A percentile compares a stretch with the other conserved stretches of the same genome.
Conservation (phyloP, 129 eudicot species). For the Logfia minima region DNA sequence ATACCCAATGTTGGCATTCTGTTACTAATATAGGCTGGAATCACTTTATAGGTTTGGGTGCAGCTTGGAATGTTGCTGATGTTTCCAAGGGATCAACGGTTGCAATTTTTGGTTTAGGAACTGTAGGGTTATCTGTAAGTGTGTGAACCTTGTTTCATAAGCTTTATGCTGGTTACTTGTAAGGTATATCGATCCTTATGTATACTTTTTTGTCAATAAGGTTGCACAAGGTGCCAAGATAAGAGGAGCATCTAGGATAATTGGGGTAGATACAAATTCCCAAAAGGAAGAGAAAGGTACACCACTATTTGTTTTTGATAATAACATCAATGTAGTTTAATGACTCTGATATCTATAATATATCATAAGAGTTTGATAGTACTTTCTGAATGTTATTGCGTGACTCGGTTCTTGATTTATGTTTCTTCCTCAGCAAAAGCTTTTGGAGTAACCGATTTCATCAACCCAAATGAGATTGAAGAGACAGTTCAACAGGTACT, state of each 20-base stretch:
- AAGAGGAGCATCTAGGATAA: constrained; percentile 84
- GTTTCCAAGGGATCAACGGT: constrained; percentile 70
- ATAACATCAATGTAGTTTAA: neutral
- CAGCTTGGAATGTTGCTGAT: constrained; percentile 97
- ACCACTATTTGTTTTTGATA: neutral
- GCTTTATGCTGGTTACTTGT: neutral
- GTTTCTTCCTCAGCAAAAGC: constrained; percentile 59
- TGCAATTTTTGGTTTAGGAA: constrained; percentile 94
- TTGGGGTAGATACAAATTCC: constrained; percentile 83
- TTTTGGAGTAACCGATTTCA: constrained; percentile 88
- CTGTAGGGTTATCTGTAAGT: constrained; percentile 97
- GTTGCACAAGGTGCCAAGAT: constrained; percentile 94
- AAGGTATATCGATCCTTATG: neutral
- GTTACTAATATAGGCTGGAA: neutral
- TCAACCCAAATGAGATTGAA: constrained; percentile 72
- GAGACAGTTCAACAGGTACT: constrained; percentile 89
- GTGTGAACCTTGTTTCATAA: constrained; percentile 4
- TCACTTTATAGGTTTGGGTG: constrained; percentile 66
- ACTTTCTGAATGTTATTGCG: neutral
- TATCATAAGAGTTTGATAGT: neutral
- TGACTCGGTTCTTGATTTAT: constrained; percentile 11
- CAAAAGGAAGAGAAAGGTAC: constrained; percentile 73
- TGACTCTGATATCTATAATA: neutral
- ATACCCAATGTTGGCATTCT: neutral
- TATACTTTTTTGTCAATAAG: constrained; percentile 32